Conservation (phyloP, 257 asterid genomes). For the Solanum gracilifrons region DNA sequence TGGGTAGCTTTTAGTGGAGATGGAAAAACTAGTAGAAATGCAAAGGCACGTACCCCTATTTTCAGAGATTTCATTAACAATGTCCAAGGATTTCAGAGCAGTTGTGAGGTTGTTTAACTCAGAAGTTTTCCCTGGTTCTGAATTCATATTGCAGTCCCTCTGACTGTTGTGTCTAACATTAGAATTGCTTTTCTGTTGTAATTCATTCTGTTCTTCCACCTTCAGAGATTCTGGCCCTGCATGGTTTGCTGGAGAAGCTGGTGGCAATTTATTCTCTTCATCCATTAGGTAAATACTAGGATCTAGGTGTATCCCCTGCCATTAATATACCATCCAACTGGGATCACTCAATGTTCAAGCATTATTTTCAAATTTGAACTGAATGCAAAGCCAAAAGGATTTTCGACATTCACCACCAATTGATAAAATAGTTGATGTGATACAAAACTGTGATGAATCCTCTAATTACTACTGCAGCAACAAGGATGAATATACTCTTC, state of each 20-base stretch:
- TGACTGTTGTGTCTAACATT: slow-evolving; percentile 16
- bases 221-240: slow-evolving; percentile 30
- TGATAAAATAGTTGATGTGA: not conserved
- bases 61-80: slow-evolving; percentile 23
- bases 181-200: slow-evolving; percentile 18
- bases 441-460: not conserved
- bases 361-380: not conserved
- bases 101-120: slow-evolving; percentile 34
- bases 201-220: slow-evolving; percentile 27
- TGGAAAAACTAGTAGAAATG: not conserved
- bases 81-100: slow-evolving; percentile 38
- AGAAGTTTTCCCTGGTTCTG: slow-evolving; percentile 19
- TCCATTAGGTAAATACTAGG: slow-evolving; percentile 96
- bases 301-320: slow-evolving; percentile 98
- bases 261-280: slow-evolving; percentile 58
- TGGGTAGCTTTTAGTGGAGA: not conserved
- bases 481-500: not conserved
- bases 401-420: not conserved
- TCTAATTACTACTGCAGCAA: not conserved
- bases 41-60: slow-evolving; percentile 28
- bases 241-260: slow-evolving; percentile 30
- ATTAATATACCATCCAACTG: not conserved
- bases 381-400: not conserved
- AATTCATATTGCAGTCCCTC: slow-evolving; percentile 7
- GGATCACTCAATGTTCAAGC: not conserved